Evolutionary conservation across 306 rosid genomes (phyloP), one percentile per base, ranked within the genome.

Genomic region (Medicago lupulina): DNA sequence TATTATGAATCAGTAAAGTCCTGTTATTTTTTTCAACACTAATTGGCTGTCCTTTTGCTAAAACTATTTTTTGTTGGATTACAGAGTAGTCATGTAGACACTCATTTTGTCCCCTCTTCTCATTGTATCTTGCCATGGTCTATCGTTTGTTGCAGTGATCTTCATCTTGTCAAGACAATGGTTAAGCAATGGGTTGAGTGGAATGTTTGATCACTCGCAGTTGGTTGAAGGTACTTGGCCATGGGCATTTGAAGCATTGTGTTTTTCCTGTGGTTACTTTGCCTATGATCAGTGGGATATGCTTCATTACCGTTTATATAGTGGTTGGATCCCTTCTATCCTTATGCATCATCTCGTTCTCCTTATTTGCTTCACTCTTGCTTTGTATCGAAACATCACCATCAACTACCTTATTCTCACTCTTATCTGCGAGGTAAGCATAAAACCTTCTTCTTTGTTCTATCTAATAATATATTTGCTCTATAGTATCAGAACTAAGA

Each of bases 211-310:
- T 28, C 99, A 95, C 83, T 86, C 97, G 5, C 85, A 84, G 74
- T 81, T 92, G 87, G 85, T 92, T 76, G 90, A 86, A 34, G 87
- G 85, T 16, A 87, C 93, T 62, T 92, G 97, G 97, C 88, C 93
- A 6, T 85, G 99, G 97, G 97, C 93, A 9, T 86, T 86, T 85
- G 85, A 87, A 38, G 92, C 97, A 50, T 53, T 95, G 88, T 89
- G 97, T 84, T 87, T 95, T 85, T 95, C 97, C n/a, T 89, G 97
- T 65, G 99, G 97, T 76, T 95, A 95, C 86, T 95, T 95, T 85
- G 99, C 99, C 28, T 92, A 92, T 78, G 99, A 90, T 80, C 99
- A 95, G 83, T 92, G 89, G 92, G 97, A 92, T 83, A 95, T 95
- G 99, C 91, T 95, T 78, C 88, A 17, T 17, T 79, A 83, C 67